Percentiles rank a stretch among this genome's conserved stretches.
These are phyloP conservation scores for Pseudogymnoascus sp. DNA, from an alignment of 2,329 filamentous ascomycete species.

Conservation along the genomic window DNA sequence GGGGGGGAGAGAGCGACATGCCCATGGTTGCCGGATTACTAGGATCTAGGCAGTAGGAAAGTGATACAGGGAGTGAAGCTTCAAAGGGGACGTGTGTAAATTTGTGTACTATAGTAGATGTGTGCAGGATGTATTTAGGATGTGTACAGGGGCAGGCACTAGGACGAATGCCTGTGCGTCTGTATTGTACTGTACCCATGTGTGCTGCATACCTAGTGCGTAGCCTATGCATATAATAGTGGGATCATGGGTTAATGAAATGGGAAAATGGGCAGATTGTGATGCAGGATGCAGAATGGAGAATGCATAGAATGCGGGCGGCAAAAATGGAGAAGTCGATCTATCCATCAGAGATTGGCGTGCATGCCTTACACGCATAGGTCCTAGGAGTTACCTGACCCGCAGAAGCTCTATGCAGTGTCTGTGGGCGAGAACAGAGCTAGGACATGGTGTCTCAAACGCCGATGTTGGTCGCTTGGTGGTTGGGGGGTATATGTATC, in stretches of 20 bases:
- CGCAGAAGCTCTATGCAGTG: neutral
- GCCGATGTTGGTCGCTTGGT: neutral
- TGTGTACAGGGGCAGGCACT: neutral
- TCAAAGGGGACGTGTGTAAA: neutral
- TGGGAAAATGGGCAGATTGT: neutral
- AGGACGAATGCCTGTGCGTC: neutral
- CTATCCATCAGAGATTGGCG: neutral
- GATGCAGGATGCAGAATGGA: neutral
- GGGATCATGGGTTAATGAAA: neutral
- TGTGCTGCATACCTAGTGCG: neutral
- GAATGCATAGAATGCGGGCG: neutral
- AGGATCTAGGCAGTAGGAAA: neutral
- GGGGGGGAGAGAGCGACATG: neutral
- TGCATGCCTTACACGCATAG: neutral
- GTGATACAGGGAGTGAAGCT: neutral
- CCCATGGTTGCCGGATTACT: neutral
- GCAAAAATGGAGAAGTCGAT: neutral
- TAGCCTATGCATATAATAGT: neutral
- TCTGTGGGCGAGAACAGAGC: neutral
- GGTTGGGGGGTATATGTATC: neutral
- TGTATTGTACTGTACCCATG: neutral
- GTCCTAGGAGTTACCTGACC: neutral
- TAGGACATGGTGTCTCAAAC: neutral
- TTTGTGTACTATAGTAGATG: neutral
- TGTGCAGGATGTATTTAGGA: neutral